A percentile compares a stretch with the other conserved stretches of the same genome.
phyloP scores from a whole-genome alignment of 1,284 basidiomycete species.

The Cryptococcus sp. region DNA sequence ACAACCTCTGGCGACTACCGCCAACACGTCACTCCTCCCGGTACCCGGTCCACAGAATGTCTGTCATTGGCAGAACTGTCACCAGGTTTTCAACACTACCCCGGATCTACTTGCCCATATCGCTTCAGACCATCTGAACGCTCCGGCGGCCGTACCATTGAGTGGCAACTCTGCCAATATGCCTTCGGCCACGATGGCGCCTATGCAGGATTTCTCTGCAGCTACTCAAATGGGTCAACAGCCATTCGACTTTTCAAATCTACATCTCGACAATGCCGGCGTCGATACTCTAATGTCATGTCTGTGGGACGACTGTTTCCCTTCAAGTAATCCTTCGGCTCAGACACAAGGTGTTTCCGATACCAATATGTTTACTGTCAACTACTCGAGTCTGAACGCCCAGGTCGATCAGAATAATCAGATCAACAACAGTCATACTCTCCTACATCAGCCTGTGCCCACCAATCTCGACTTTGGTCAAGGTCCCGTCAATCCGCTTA shows the following conservation, averaged over 20 bases:
- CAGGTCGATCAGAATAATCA: not conserved
- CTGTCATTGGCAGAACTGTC: constrained; percentile 52
- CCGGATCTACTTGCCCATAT: constrained; percentile 52
- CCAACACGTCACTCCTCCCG: not conserved
- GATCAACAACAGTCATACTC: not conserved
- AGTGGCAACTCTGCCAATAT: not conserved
- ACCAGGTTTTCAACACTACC: constrained; percentile 47
- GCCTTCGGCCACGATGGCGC: not conserved
- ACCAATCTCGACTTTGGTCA: not conserved
- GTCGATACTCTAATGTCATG: constrained; percentile 37
- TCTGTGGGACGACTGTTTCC: constrained; percentile 50
- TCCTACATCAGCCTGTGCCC: constrained; percentile 26
- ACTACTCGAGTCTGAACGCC: not conserved
- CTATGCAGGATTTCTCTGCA: not conserved
- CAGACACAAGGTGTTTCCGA: not conserved
- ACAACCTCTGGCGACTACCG: constrained; percentile 2
- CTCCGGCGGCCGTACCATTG: not conserved
- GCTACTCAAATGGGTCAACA: not conserved
- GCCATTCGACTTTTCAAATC: not conserved
- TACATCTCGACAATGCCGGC: not conserved
- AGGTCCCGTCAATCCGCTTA: not conserved
- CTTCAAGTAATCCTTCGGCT: constrained; percentile 5
- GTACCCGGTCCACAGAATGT: constrained; percentile 23
- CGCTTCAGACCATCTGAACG: constrained; percentile 50
- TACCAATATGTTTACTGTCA: not conserved